phyloP scores from a whole-genome alignment of 192 early-diverging fungal species.

The Lobulomyces angularis region DNA sequence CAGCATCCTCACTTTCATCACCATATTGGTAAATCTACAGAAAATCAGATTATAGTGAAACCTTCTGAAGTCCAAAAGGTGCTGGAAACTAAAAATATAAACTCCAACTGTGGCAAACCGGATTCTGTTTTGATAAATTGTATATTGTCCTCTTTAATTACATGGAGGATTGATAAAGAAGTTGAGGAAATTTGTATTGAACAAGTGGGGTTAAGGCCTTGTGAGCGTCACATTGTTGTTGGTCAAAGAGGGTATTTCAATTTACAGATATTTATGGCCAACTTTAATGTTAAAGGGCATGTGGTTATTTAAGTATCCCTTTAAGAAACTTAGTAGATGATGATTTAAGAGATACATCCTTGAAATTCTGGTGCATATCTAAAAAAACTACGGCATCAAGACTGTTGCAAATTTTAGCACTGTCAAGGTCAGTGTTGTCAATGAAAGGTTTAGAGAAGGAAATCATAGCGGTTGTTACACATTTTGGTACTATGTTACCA shows the following conservation, averaged over 20 bases:
- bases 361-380: conserved; percentile 47
- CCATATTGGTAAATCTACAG: no score
- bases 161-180: conserved; percentile 39
- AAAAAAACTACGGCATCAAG: conserved; percentile 50
- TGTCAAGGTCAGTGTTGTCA: conserved; percentile 33
- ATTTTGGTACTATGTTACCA: conserved; percentile 38
- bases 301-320: no score
- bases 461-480: conserved; percentile 21
- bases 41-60: no score
- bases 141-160: conserved; percentile 24
- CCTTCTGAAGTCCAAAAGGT: no score
- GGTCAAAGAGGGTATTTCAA: conserved; percentile 42
- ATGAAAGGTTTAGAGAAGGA: conserved; percentile 37
- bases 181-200: conserved; percentile 31
- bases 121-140: conserved; percentile 10
- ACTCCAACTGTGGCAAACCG: conserved; percentile 11
- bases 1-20: no score
- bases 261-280: background rate
- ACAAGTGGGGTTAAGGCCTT: conserved; percentile 13
- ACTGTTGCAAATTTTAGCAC: conserved; percentile 49
- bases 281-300: no score
- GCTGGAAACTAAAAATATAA: no score
- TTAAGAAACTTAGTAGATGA: background rate
- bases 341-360: background rate
- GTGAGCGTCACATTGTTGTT: conserved; percentile 13